Conservation (phyloP, 2,329 filamentous ascomycete genomes). For the Colletotrichum sp. region DNA sequence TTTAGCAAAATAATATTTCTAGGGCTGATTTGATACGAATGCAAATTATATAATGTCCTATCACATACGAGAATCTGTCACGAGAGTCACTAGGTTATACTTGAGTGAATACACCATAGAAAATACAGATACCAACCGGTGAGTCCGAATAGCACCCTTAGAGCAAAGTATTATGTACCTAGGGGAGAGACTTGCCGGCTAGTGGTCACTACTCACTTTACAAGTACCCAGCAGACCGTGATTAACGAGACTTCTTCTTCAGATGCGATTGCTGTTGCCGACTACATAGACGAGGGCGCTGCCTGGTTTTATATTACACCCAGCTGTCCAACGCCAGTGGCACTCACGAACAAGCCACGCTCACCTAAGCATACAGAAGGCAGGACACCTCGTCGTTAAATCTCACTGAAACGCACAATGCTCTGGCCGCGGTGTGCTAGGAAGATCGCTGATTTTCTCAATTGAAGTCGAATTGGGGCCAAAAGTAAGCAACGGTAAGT, state of each 20-base stretch:
- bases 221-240: neutral
- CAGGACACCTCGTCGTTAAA: no score
- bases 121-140: fast-evolving
- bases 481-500: no score
- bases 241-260: neutral
- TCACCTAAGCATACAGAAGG: neutral
- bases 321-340: neutral
- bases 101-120: fast-evolving
- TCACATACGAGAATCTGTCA: no score
- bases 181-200: neutral
- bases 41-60: no score
- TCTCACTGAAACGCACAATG: no score
- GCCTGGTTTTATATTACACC: neutral
- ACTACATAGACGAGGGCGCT: neutral
- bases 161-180: neutral
- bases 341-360: fast-evolving
- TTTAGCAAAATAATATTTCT: no score
- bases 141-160: neutral
- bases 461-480: no score
- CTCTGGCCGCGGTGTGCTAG: no score
- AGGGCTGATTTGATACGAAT: no score
- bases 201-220: fast-evolving
- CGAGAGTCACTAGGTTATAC: neutral
- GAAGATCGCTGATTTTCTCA: no score
- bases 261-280: neutral